These are phyloP conservation scores for Pseudonectria foliicola DNA, from an alignment of 2,329 filamentous ascomycete species.

Conservation along the genomic window DNA sequence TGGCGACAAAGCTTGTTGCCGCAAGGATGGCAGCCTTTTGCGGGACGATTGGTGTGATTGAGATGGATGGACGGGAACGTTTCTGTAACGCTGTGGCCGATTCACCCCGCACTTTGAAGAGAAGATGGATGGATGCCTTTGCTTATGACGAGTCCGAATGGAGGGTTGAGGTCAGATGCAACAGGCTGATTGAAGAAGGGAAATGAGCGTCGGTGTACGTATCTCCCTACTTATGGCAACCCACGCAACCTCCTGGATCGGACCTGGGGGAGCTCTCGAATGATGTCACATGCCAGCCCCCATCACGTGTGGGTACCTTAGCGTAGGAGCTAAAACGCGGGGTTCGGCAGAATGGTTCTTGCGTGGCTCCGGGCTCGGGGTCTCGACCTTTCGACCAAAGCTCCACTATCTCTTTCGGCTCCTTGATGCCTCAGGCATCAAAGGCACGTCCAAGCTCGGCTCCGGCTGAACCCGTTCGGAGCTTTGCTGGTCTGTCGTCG, in stretches of 20 bases:
- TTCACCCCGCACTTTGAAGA: constrained; percentile 20
- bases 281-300: constrained; percentile 18
- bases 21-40: constrained; percentile 5
- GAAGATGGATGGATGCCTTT: constrained; percentile 4
- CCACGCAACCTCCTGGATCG: constrained; percentile 17
- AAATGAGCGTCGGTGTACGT: constrained; percentile 12
- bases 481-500: constrained; percentile 20
- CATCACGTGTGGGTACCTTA: constrained; percentile 20
- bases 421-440: constrained; percentile 23
- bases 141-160: constrained; percentile 8
- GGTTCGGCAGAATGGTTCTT: constrained; percentile 17
- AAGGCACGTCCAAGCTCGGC: constrained; percentile 19
- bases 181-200: constrained; percentile 16
- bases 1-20: constrained; percentile 8
- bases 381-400: too few species aligned
- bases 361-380: background rate
- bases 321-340: constrained; percentile 19
- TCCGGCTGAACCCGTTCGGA: constrained; percentile 30
- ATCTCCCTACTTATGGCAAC: constrained; percentile 23
- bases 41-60: constrained; percentile 13
- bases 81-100: constrained; percentile 17
- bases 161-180: constrained; percentile 2
- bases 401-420: too few species aligned
- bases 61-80: constrained; percentile 24
- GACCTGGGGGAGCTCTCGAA: constrained; percentile 13